A percentile compares a stretch with the other conserved stretches of the same genome.
Evolutionary conservation across 1,284 basidiomycete species (phyloP).

Genomic region (Tilletiaria anomala): DNA sequence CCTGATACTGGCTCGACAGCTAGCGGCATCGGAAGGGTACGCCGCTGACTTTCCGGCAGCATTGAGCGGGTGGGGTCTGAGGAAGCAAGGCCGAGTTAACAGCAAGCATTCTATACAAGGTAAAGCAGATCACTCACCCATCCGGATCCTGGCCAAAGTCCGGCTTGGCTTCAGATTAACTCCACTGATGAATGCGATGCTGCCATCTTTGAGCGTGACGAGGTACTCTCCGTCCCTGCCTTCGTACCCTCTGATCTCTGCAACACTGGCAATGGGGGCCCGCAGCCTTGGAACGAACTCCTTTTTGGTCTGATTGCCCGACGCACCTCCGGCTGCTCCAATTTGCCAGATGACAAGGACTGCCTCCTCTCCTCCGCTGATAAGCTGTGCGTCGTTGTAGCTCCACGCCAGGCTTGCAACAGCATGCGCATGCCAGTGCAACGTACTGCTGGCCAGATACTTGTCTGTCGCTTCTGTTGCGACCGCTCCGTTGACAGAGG

Average conservation of each 20-base stretch:
- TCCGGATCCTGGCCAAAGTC: conserved; percentile 61
- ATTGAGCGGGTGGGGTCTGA: conserved; percentile 18
- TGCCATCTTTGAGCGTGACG: conserved; percentile 67
- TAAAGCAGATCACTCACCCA: too few species aligned
- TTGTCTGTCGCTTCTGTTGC: too few species aligned
- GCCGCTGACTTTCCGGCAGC: conserved; percentile 4
- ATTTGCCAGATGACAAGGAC: conserved; percentile 78
- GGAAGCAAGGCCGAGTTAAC: too few species aligned
- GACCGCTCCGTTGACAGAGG: too few species aligned
- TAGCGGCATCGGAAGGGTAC: conserved; percentile 14
- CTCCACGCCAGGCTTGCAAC: conserved; percentile 71
- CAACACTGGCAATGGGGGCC: conserved; percentile 55
- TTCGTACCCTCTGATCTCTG: too few species aligned
- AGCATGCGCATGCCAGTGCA: conserved; percentile 96
- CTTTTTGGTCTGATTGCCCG: conserved; percentile 45
- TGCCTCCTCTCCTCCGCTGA: conserved; percentile 90
- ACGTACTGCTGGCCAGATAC: too few species aligned
- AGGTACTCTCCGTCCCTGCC: conserved; percentile 66
- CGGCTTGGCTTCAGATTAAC: conserved; percentile 58
- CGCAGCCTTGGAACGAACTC: conserved; percentile 78
- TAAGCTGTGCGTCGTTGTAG: conserved; percentile 69
- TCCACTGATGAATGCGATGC: conserved; percentile 61
- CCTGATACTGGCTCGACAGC: conserved; percentile 27
- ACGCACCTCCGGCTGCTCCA: conserved; percentile 7
- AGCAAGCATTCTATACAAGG: too few species aligned